A percentile compares a stretch with the other conserved stretches of the same genome.
Evolutionary conservation across 495 filamentous ascomycete genomes (phyloP).

Genomic region (Penicillium odoratum): DNA sequence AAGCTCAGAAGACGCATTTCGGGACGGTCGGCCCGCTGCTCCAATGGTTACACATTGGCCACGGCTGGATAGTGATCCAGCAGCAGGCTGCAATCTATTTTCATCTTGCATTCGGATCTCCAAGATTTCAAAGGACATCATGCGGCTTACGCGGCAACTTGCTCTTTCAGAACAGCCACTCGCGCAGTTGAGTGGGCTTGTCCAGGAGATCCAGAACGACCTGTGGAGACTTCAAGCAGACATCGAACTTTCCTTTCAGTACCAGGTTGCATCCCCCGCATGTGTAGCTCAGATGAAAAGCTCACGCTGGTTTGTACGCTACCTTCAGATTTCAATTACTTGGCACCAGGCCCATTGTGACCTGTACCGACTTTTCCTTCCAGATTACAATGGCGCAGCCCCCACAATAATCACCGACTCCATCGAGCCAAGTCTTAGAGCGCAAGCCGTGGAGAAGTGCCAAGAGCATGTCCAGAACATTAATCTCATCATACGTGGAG

Average conservation of each 20-base stretch:
- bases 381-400: slow-evolving; percentile 17
- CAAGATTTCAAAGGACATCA: slow-evolving; percentile 18
- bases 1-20: slow-evolving; percentile 16
- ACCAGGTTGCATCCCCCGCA: background rate
- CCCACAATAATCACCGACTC: slow-evolving; percentile 15
- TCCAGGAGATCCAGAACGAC: slow-evolving; percentile 19
- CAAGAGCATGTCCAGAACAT: slow-evolving; percentile 10
- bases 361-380: slow-evolving; percentile 23
- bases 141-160: slow-evolving; percentile 18
- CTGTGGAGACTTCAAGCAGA: slow-evolving; percentile 14
- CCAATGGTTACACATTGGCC: background rate
- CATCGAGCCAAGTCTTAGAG: slow-evolving; percentile 5
- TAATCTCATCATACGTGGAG: slow-evolving; percentile 5
- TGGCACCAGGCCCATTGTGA: slow-evolving; percentile 27
- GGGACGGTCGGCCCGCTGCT: background rate
- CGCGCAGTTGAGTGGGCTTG: slow-evolving; percentile 12
- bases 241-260: slow-evolving; percentile 9
- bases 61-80: background rate
- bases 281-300: background rate
- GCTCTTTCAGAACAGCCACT: slow-evolving; percentile 16
- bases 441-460: slow-evolving; percentile 6
- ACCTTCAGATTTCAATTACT: slow-evolving; percentile 12
- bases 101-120: slow-evolving; percentile 15
- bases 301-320: slow-evolving; percentile 16
- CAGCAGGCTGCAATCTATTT: slow-evolving; percentile 2